Evolutionary conservation across 805 yeast genomes (phyloP).

Genomic region (Nakazawaea ambrosiae): DNA sequence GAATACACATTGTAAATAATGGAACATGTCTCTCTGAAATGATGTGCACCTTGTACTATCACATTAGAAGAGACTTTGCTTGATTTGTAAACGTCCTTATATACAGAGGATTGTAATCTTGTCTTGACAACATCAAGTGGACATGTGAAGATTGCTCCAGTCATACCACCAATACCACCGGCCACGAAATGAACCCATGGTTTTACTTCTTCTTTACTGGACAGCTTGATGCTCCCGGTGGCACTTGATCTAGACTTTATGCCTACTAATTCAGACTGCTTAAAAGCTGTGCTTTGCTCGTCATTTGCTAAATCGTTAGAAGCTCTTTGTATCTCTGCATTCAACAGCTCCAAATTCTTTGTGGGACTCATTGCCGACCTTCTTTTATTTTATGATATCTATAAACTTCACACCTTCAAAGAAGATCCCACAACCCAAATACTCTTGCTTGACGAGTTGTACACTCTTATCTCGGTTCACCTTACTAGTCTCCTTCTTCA

Average conservation of each 20-base stretch:
- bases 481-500: no score
- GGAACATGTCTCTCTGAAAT: conserved; percentile 74
- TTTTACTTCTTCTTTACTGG: conserved; percentile 19
- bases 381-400: no score
- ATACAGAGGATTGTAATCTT: conserved; percentile 85
- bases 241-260: no score
- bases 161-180: conserved; percentile 95
- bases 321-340: conserved; percentile 51
- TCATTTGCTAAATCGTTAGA: conserved; percentile 62
- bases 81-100: conserved; percentile 44
- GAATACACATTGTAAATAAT: conserved; percentile 64
- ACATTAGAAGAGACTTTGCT: conserved; percentile 31
- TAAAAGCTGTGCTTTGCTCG: conserved; percentile 54
- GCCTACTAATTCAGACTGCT: conserved; percentile 17
- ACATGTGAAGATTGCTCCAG: conserved; percentile 89
- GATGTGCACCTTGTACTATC: conserved; percentile 47
- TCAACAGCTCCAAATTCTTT: conserved; percentile 30
- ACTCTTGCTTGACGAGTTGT: no score
- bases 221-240: neutral
- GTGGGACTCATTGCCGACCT: no score
- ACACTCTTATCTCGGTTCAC: no score
- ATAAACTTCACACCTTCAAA: no score
- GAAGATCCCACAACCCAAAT: no score
- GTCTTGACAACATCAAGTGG: conserved; percentile 97
- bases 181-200: conserved; percentile 85